Evolutionary conservation across 495 filamentous ascomycete species (phyloP), one percentile per base, ranked within the genome.

Genomic region (Aspergillus steynii): DNA sequence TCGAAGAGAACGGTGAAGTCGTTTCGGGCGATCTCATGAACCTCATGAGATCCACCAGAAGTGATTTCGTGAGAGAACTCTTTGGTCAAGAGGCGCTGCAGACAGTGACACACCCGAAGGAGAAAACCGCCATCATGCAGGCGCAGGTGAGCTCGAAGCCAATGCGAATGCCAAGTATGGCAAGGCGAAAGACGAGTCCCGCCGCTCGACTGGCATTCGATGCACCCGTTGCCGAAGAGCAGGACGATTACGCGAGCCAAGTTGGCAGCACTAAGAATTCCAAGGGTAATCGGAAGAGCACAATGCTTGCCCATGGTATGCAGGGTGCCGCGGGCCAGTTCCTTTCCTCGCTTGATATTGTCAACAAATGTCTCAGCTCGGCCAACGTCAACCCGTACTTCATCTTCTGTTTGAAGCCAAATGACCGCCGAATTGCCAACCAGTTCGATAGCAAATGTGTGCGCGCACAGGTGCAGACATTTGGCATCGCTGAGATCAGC

Each of bases 391-490:
- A 97, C 68, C 85, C 90, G 14, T 99, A 98, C 70, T 97, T 97
- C 67, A 85, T 99, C 29, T 96, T 99, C 77, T 98, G 95, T 66
- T 79, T 99, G 54, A 98, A 99, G 74, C 95, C 95, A 7, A 99
- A 99, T 69, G 95, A 98, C 74, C 86, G 95, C 25, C 88, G 94
- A 29, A 99, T 99, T 63, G 94, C 95, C 54, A 98, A 99, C 63
- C 95, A 98, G 71, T 98, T 98, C 64, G 95, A 99, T 72, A 97
- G 92, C 80, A 98, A 99, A 74, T 97, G 93, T 70, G 95, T 99
- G 28, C 87, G 95, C 15, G 89, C 89, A 32, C 95, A 99, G 75
- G 85, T 99, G 4, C 93, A 97, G 73, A 96, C 92, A 0, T 90
- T 99, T 63, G 95, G 95, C 31, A 96, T 99, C 69, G 93, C 94